phyloP scores from a whole-genome alignment of 192 early-diverging fungal genomes.

The Mortierella alpina region DNA sequence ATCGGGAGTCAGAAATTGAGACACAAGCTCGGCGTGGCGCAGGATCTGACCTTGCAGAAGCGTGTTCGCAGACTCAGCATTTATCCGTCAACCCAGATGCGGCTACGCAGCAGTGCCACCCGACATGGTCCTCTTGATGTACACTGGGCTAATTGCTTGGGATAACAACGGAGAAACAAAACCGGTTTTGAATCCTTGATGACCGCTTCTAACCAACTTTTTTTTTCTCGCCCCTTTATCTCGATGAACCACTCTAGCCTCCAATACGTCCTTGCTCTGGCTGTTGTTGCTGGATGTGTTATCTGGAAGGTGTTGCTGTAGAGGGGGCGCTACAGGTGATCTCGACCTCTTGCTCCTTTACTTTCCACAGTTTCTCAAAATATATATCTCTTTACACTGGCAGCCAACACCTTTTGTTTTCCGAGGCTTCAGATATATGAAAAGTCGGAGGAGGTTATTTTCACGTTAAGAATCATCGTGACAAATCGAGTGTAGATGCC shows the following conservation, averaged over 20 bases:
- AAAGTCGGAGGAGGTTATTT: too few species aligned
- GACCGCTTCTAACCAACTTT: background rate
- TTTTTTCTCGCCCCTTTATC: background rate
- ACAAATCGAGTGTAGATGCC: too few species aligned
- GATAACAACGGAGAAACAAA: background rate
- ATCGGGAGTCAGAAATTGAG: background rate
- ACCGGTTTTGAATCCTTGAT: background rate
- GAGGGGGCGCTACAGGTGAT: background rate
- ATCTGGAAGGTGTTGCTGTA: constrained; percentile 38
- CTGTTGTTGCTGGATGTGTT: constrained; percentile 41
- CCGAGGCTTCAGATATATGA: too few species aligned
- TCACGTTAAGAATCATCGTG: too few species aligned
- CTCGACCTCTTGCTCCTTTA: background rate
- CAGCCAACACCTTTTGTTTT: too few species aligned
- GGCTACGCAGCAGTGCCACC: too few species aligned
- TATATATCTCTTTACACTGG: background rate
- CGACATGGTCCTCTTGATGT: background rate
- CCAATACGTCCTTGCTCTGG: constrained; percentile 40
- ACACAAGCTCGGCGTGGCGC: background rate
- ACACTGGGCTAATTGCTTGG: background rate
- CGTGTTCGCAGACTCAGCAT: too few species aligned
- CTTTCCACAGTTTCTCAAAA: background rate
- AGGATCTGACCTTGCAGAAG: too few species aligned
- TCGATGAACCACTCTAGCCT: constrained; percentile 1
- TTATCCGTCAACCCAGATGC: too few species aligned